These are phyloP conservation scores for Parasitella parasitica DNA, from an alignment of 371 early-diverging fungal genomes.

Conservation along the genomic window DNA sequence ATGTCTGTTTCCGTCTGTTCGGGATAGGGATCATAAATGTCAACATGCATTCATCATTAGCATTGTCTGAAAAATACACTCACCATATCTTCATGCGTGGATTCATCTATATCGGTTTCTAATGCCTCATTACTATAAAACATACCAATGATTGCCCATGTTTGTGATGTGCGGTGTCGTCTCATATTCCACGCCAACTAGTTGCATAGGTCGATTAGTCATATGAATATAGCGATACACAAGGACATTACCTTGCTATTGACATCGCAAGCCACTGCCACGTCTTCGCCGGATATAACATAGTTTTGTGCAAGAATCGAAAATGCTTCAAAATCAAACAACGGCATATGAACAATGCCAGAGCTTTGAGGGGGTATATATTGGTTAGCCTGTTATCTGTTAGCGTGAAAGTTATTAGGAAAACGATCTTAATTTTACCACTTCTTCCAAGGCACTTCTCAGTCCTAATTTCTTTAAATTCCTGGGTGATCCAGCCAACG, in stretches of 20 bases:
- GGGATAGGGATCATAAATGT: too few species aligned
- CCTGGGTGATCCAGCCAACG: slow-evolving; percentile 20
- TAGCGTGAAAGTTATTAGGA: not conserved
- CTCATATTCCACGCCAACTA: slow-evolving; percentile 66
- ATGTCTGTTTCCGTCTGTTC: not conserved
- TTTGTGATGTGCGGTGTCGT: slow-evolving; percentile 70
- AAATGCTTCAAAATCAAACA: slow-evolving; percentile 58
- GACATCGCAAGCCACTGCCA: slow-evolving; percentile 61
- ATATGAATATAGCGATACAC: too few species aligned
- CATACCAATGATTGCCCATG: slow-evolving; percentile 77
- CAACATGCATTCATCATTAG: too few species aligned
- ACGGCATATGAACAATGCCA: slow-evolving; percentile 63
- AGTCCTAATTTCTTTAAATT: slow-evolving; percentile 24
- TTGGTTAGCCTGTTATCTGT: slow-evolving; percentile 20
- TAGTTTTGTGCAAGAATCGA: not conserved
- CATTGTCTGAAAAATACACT: too few species aligned
- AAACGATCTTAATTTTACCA: slow-evolving; percentile 1
- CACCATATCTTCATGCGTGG: not conserved
- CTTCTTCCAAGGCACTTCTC: slow-evolving; percentile 30
- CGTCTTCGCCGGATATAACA: slow-evolving; percentile 35
- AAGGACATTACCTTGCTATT: slow-evolving; percentile 60
- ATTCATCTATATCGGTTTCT: slow-evolving; percentile 7
- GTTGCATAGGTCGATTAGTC: not conserved
- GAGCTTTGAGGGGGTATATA: slow-evolving; percentile 57
- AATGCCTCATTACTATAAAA: slow-evolving; percentile 49